Base-by-base conservation (phyloP, 2,329 filamentous ascomycete species). In the Ophiostoma sp. region DNA sequence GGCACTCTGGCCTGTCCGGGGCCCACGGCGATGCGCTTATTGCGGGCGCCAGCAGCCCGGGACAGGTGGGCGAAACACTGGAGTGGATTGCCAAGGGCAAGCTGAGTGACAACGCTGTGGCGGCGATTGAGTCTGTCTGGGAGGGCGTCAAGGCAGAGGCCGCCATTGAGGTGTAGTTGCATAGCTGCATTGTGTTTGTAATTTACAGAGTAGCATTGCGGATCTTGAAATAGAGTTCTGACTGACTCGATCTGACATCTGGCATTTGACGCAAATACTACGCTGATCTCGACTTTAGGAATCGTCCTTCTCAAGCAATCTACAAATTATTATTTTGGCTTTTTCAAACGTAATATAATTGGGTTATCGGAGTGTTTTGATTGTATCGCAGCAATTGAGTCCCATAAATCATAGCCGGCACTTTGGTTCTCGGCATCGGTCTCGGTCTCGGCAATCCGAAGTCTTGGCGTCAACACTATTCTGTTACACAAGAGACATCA, bases 101-200 rank as follows among this genome's bases (percentile, higher is more conserved):
- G n/a, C 73, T 83, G 52, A 80, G 80, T 3, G 71, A 74, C 4
- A 78, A 78, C 44, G 71, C 80, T 0, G 75, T 73, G 6, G 72
- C 75, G 20, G 70, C 48, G 27, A 65, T 76, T 44, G 70, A 75
- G 13, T 33, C 67, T 31, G 39, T 71, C 6, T 96, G 93, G 92
- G 74, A 84, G 75, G 81, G 89, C n/a, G 82, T 86, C 20, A 92
- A 92, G 80, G 76, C 79, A 23, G 65, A 67, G 13, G 17, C 66
- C 20, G 44, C 44, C 7, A 48, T 48, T 10, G 44, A 48, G 44
- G 17, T 48, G 44, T 48, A 48, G 44, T 48, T 48, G 17, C 7
- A 20, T 44, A 39, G 36, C 3, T 31, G 27, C 27, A 31, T 1
- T 1, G 27, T 31, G 27, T 31, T 3, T 31, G 27, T 39, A 11